A percentile compares a stretch with the other conserved stretches of the same genome.
These are phyloP conservation scores for Penicillium fuscoglaucum DNA, from an alignment of 2,329 filamentous ascomycete species.

Conservation along the genomic window DNA sequence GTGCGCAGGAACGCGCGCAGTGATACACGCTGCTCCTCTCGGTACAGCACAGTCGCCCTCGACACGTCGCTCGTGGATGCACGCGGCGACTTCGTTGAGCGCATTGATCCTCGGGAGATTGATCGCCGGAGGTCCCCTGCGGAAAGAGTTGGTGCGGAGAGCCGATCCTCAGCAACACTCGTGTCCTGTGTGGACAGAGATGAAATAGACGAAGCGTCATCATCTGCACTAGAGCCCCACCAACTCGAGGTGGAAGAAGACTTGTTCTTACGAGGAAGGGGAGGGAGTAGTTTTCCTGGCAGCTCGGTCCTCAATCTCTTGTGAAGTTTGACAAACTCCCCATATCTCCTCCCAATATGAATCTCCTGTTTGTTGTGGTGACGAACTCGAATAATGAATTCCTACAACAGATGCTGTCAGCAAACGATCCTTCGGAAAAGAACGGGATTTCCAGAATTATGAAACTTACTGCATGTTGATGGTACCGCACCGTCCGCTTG, in stretches of 20 bases:
- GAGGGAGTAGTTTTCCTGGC: conserved; percentile 83
- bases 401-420: conserved; percentile 50
- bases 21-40: conserved; percentile 89
- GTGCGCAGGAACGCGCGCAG: conserved; percentile 87
- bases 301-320: conserved; percentile 79
- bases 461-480: conserved; percentile 78
- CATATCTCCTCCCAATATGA: conserved; percentile 82
- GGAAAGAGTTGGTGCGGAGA: conserved; percentile 36
- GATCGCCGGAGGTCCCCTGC: conserved; percentile 31
- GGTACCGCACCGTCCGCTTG: conserved; percentile 83
- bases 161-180: conserved; percentile 42
- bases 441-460: neutral
- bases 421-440: neutral
- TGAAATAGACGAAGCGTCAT: conserved; percentile 77
- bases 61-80: conserved; percentile 46
- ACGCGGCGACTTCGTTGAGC: conserved; percentile 34
- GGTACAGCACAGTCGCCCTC: conserved; percentile 63
- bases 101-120: conserved; percentile 32
- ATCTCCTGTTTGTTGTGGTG: conserved; percentile 71
- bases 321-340: conserved; percentile 80
- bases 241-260: conserved; percentile 65
- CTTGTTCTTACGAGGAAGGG: conserved; percentile 90
- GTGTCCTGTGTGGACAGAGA: conserved; percentile 70
- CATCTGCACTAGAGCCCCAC: conserved; percentile 57
- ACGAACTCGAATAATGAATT: conserved; percentile 88